Percentiles rank a stretch among this genome's conserved stretches.
phyloP scores from a whole-genome alignment of 148 eudicot genomes.

The Oxyria digyna region DNA sequence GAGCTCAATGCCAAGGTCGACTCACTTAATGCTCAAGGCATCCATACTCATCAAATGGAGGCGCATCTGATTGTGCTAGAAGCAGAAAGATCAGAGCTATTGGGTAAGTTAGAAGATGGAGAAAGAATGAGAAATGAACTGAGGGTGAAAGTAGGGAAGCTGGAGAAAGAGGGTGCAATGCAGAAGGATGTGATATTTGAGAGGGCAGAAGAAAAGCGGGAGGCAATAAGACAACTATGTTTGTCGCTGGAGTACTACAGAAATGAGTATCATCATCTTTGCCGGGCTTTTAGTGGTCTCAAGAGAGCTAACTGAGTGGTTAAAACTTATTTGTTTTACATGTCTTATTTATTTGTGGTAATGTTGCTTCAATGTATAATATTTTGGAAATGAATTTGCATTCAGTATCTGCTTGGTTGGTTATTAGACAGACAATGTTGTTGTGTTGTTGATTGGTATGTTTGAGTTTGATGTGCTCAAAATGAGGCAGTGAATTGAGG shows the following conservation, averaged over 20 bases:
- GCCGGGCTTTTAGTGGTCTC: constrained; percentile 27
- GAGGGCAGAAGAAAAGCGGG: constrained; percentile 65
- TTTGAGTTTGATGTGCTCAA: neutral
- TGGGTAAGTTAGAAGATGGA: constrained; percentile 22
- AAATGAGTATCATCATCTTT: constrained; percentile 54
- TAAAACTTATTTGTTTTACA: neutral
- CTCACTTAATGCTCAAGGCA: constrained; percentile 22
- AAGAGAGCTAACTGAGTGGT: constrained; percentile 19
- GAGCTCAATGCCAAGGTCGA: constrained; percentile 36
- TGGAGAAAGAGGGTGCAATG: constrained; percentile 48
- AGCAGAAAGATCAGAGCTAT: constrained; percentile 18
- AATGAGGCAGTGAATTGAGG: no score
- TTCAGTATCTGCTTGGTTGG: neutral
- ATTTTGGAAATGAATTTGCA: neutral
- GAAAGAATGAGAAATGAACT: constrained; percentile 25
- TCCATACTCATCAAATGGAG: constrained; percentile 28
- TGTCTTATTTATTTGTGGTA: neutral
- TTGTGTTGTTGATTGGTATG: neutral
- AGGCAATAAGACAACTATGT: constrained; percentile 88
- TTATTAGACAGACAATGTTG: neutral
- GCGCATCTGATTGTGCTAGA: constrained; percentile 15
- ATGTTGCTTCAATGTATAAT: neutral
- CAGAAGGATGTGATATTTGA: constrained; percentile 35
- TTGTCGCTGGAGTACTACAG: constrained; percentile 75
- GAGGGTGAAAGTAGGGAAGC: constrained; percentile 30